Percentiles rank a stretch among this genome's conserved stretches.
These are phyloP conservation scores for Orbilia oligospora DNA, from an alignment of 2,329 filamentous ascomycete species.

Conservation along the genomic window DNA sequence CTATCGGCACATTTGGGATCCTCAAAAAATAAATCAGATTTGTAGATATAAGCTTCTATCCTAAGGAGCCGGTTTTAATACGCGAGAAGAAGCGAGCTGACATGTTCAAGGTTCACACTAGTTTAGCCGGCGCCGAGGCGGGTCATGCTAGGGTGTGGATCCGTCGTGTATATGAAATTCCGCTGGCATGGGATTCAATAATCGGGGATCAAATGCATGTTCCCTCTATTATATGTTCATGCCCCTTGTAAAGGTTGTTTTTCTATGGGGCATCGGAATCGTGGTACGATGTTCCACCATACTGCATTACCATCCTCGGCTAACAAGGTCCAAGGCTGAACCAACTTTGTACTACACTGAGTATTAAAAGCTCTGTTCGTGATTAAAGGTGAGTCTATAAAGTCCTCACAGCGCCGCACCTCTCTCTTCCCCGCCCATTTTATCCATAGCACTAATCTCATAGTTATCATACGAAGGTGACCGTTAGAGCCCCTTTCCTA, in stretches of 20 bases:
- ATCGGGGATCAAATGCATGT: neutral
- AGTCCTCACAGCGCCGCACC: neutral
- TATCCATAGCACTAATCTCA: too few species aligned
- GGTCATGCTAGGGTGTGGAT: constrained; percentile 29
- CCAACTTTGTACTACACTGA: neutral
- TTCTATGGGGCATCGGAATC: constrained; percentile 8
- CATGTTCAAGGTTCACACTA: constrained; percentile 5
- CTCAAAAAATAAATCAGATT: too few species aligned
- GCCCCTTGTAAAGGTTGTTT: neutral
- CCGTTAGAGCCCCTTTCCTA: too few species aligned
- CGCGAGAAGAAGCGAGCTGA: constrained; percentile 15
- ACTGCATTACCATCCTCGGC: neutral
- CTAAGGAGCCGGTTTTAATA: neutral
- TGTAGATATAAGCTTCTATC: neutral
- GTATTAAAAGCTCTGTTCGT: neutral
- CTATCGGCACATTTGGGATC: too few species aligned
- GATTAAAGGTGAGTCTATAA: neutral
- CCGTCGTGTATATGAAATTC: constrained; percentile 38
- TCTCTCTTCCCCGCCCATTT: too few species aligned
- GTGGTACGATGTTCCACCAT: constrained; percentile 35
- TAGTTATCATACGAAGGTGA: too few species aligned
- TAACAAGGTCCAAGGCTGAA: neutral
- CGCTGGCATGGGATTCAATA: neutral
- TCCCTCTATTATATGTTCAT: neutral
- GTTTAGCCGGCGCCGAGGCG: constrained; percentile 49